phyloP scores from a whole-genome alignment of 331 rosid genomes.

The Acacia pycnantha region DNA sequence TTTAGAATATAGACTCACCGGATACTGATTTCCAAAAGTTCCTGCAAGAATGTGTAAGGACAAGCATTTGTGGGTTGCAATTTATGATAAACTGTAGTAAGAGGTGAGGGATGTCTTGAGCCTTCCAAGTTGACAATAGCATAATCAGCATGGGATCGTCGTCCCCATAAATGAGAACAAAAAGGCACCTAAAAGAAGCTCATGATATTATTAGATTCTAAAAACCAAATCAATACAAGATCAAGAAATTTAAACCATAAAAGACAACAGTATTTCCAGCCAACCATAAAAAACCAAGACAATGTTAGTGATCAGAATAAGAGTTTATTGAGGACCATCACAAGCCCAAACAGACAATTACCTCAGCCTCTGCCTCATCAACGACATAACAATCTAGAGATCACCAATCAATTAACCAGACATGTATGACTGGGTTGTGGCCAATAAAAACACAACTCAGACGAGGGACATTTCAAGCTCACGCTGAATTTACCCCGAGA shows the following conservation, averaged over 20 bases:
- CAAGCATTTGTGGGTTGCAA: slow-evolving; percentile 63
- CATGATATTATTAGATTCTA: background rate
- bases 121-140: slow-evolving; percentile 65
- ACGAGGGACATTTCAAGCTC: background rate
- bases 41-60: slow-evolving; percentile 78
- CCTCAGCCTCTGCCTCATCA: background rate
- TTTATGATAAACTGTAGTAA: slow-evolving; percentile 39
- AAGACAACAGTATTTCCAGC: slow-evolving; percentile 15
- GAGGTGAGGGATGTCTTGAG: slow-evolving; percentile 74
- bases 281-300: slow-evolving; percentile 24
- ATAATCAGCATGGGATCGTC: background rate
- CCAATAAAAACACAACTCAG: background rate
- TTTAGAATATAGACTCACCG: slow-evolving; percentile 55
- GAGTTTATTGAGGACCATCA: too few relatives aligned
- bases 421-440: background rate
- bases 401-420: background rate
- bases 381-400: background rate
- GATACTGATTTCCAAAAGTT: slow-evolving; percentile 71
- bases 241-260: background rate
- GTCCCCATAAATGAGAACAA: slow-evolving; percentile 67
- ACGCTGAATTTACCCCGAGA: background rate
- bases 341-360: background rate
- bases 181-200: slow-evolving; percentile 60
- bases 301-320: too few relatives aligned
- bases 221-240: background rate